Percentiles rank a stretch among this genome's conserved stretches.
Evolutionary conservation across 345 rosid species (phyloP).

Genomic region (Draba incana): DNA sequence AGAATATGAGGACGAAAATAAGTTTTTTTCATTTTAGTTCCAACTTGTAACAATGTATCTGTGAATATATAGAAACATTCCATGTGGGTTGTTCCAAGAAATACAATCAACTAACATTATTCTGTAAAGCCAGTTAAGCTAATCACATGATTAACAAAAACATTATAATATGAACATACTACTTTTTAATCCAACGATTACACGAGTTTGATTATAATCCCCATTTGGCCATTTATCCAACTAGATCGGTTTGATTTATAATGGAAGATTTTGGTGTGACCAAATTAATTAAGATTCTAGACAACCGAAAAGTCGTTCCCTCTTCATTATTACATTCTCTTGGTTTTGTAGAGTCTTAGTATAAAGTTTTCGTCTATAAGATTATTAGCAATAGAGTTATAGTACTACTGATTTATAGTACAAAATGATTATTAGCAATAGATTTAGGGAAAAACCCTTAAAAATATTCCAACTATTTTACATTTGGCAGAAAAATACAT

Average conservation of each 20-base stretch:
- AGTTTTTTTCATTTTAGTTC: background rate
- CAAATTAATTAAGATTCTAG: constrained; percentile 22
- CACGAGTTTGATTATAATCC: constrained; percentile 18
- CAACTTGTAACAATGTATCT: constrained; percentile 5
- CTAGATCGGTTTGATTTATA: constrained; percentile 10
- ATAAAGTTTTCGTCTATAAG: background rate
- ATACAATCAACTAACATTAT: constrained; percentile 18
- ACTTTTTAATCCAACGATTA: constrained; percentile 18
- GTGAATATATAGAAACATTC: constrained; percentile 32
- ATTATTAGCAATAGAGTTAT: too few relatives aligned
- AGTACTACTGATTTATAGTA: too few relatives aligned
- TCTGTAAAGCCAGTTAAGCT: constrained; percentile 37
- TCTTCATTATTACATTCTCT: background rate
- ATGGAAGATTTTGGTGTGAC: constrained; percentile 8
- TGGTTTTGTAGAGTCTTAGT: background rate
- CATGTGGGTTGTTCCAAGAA: constrained; percentile 40
- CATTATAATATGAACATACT: background rate
- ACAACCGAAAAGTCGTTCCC: background rate
- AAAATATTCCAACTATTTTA: too few relatives aligned
- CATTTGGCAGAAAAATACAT: too few relatives aligned
- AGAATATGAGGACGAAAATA: background rate
- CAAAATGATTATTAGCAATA: too few relatives aligned
- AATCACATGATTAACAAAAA: constrained; percentile 37
- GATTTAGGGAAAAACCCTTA: too few relatives aligned
- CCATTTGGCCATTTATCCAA: background rate